Evolutionary conservation across 2,329 filamentous ascomycete genomes (phyloP), one percentile per base, ranked within the genome.

Genomic region (Penicillium sumatraense): DNA sequence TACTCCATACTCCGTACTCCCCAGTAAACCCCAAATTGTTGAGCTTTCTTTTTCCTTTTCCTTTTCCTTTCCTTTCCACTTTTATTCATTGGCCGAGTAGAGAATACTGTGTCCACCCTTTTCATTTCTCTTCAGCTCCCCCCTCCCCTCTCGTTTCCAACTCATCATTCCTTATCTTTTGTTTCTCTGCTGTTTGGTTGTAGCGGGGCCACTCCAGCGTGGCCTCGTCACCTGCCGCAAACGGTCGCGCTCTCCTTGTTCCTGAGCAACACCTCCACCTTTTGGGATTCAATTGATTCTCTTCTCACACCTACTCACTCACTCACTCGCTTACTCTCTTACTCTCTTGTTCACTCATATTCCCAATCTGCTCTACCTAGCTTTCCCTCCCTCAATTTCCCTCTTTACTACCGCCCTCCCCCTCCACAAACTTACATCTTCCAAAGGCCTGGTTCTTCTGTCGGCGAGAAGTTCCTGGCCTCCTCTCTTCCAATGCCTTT

Each of bases 401-500:
- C 35, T 20, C n/a, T 38, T 10, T 38, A 16, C 35, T 20, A 5
- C 36, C 44, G n/a, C 23, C 52, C 47, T 50, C 52, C 45, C n/a
- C n/a, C n/a, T n/a, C n/a, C 46, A 41, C 18, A 14, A 9, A n/a
- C 18, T 14, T 23, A 13, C 20, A 5, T 8, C 44, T 29, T 49
- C 16, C 33, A 38, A n/a, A 36, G 24, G 47, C 29, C 31, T 47
- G 40, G 40, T 44, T 51, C 52, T 57, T 59, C 58, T 56, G 48
- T 41, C 45, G 59, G 54, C 16, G 49, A 57, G 56, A 55, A 50
- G 21, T 38, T 45, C 51, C 47, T 53, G 47, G 27, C 38, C 41
- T 54, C 47, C 31, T 53, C 52, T 51, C 11, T 53, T 56, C 54
- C 40, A 50, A 81, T 81, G 79, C 72, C 87, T 40, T 90, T 96